Conservation (phyloP, 345 rosid genomes). For the Physaria fendleri region DNA sequence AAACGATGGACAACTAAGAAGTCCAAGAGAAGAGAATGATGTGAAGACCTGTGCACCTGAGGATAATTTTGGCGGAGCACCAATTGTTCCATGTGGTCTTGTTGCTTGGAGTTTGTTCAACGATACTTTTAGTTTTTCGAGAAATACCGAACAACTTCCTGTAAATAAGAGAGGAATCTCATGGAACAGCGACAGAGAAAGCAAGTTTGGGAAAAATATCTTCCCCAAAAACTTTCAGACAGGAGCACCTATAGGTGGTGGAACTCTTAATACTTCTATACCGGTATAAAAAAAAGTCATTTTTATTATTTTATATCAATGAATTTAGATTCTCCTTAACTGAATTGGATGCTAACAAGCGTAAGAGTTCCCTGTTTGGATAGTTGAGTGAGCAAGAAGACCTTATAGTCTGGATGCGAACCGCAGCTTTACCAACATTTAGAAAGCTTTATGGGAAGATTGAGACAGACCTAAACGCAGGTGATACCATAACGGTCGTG, state of each 20-base stretch:
- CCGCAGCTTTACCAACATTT: conserved; percentile 95
- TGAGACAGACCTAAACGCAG: conserved; percentile 54
- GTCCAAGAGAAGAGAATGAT: conserved; percentile 21
- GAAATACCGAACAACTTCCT: conserved; percentile 33
- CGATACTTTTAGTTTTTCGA: conserved; percentile 62
- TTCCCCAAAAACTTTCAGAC: conserved; percentile 67
- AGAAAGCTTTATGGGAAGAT: conserved; percentile 93
- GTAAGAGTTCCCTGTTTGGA: conserved; percentile 5
- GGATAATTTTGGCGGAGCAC: conserved; percentile 29
- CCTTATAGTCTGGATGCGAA: conserved; percentile 98
- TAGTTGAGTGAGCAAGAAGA: conserved; percentile 91
- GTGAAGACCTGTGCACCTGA: conserved; percentile 65
- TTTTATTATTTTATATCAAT: not conserved
- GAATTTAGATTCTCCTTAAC: not conserved
- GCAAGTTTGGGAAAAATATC: conserved; percentile 73
- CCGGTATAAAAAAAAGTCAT: conserved; percentile 48
- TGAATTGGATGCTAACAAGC: not conserved
- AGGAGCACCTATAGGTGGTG: conserved; percentile 55
- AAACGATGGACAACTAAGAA: conserved; percentile 59
- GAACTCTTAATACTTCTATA: conserved; percentile 28
- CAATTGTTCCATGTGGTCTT: conserved; percentile 88
- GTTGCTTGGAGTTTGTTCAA: conserved; percentile 99
- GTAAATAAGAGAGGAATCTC: conserved; percentile 72
- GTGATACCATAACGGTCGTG: conserved; percentile 46
- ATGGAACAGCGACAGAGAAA: conserved; percentile 92